Conservation (phyloP, 2,329 filamentous ascomycete genomes). For the Bimuria novae-zelandiae region DNA sequence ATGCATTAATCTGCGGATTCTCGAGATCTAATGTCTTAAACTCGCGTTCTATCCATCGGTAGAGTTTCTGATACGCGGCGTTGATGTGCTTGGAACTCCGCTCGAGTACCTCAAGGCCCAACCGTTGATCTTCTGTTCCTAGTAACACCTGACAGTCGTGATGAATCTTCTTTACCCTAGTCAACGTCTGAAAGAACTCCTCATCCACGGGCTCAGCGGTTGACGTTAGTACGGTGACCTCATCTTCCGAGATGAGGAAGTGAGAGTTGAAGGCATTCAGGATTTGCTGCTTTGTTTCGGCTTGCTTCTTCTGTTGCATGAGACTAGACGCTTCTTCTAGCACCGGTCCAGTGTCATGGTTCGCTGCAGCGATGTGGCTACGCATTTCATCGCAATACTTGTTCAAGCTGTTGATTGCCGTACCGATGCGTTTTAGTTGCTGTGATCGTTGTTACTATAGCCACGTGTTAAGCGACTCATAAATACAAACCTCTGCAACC, state of each 20-base stretch:
- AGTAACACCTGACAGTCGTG: conserved; percentile 87
- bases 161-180: conserved; percentile 82
- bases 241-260: conserved; percentile 83
- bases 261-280: conserved; percentile 77
- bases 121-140: conserved; percentile 84
- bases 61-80: conserved; percentile 90
- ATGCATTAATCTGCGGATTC: conserved; percentile 86
- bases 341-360: conserved; percentile 72
- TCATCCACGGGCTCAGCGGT: conserved; percentile 83
- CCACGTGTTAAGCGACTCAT: background rate
- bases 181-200: conserved; percentile 76
- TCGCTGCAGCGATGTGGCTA: conserved; percentile 73
- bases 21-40: conserved; percentile 92
- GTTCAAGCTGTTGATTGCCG: conserved; percentile 78
- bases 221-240: conserved; percentile 74
- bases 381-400: conserved; percentile 81
- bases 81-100: conserved; percentile 86
- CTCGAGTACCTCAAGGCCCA: conserved; percentile 90
- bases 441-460: conserved; percentile 47
- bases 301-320: conserved; percentile 71
- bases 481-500: conserved; percentile 73
- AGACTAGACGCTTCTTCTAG: conserved; percentile 77
- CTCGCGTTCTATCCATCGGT: conserved; percentile 91
- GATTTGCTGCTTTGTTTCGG: conserved; percentile 79
- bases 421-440: conserved; percentile 86